Percentiles rank a stretch among this genome's conserved stretches.
These are phyloP conservation scores for Spergularia bocconei DNA, from an alignment of 148 eudicot species.

Conservation along the genomic window DNA sequence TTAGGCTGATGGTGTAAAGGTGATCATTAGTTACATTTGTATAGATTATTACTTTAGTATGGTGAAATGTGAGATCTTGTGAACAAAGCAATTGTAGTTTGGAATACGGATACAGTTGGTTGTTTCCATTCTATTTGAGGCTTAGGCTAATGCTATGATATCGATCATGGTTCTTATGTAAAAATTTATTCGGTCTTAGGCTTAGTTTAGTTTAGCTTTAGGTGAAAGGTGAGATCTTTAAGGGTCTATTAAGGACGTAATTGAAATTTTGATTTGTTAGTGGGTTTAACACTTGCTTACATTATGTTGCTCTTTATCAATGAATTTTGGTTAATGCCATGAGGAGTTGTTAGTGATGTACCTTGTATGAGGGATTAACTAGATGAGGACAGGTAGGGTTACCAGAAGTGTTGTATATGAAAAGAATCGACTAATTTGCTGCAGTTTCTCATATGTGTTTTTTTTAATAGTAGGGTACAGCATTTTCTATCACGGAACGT, in stretches of 20 bases:
- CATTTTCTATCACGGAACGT: conserved; percentile 95
- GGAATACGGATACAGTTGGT: neutral
- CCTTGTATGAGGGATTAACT: neutral
- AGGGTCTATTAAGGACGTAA: neutral
- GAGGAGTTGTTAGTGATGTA: conserved; percentile 1
- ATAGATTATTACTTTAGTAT: too few species aligned
- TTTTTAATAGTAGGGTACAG: conserved; percentile 66
- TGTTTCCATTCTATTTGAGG: neutral
- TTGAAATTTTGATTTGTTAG: neutral
- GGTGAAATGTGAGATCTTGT: neutral
- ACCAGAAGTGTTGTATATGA: too few species aligned
- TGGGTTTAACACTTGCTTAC: neutral
- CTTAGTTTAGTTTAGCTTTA: neutral
- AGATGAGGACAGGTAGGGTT: neutral
- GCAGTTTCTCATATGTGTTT: conserved; percentile 10
- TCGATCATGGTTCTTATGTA: neutral
- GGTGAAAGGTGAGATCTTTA: neutral
- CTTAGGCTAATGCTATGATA: neutral
- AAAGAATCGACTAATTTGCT: neutral
- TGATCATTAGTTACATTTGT: too few species aligned
- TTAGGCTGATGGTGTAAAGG: too few species aligned
- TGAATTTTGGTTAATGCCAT: neutral
- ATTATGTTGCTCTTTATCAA: neutral
- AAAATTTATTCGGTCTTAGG: too few species aligned
- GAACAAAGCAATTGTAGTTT: neutral